A percentile compares a stretch with the other conserved stretches of the same genome.
Conservation (phyloP, 768 basidiomycete genomes). For the Dioszegia hungarica region DNA sequence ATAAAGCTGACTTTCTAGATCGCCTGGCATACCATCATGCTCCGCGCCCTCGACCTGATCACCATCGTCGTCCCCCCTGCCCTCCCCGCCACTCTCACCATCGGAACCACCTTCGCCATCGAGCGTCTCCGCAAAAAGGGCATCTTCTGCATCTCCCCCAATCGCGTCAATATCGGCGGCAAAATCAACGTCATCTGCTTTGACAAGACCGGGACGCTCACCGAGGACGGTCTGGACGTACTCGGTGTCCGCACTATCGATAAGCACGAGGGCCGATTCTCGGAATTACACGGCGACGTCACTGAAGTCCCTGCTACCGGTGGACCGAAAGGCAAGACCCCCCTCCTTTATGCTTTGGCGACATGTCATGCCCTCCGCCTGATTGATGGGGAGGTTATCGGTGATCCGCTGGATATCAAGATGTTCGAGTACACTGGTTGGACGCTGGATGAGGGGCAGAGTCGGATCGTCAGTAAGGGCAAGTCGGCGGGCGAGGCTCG, state of each 20-base stretch:
- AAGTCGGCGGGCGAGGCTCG: conserved; percentile 34
- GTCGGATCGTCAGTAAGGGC: conserved; percentile 52
- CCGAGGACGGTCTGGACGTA: conserved; percentile 95
- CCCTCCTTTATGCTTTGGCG: conserved; percentile 83
- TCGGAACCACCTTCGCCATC: conserved; percentile 94
- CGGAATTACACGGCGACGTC: conserved; percentile 80
- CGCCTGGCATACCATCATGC: conserved; percentile 78
- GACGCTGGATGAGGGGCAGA: conserved; percentile 93
- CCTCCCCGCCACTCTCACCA: conserved; percentile 90
- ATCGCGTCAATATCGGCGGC: conserved; percentile 87
- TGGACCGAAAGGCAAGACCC: conserved; percentile 63
- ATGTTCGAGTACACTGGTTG: conserved; percentile 98
- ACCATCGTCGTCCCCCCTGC: conserved; percentile 98
- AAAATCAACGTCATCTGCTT: conserved; percentile 97
- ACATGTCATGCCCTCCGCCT: conserved; percentile 95
- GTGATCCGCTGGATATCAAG: conserved; percentile 92
- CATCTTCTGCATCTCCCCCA: conserved; percentile 95
- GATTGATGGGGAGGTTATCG: conserved; percentile 79
- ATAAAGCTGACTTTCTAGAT: conserved; percentile 56
- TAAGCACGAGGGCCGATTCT: conserved; percentile 68
- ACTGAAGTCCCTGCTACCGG: conserved; percentile 69
- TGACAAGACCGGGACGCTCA: conserved; percentile 97
- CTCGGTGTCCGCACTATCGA: conserved; percentile 86
- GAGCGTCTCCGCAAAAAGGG: conserved; percentile 75
- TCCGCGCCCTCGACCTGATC: conserved; percentile 89